phyloP scores from a whole-genome alignment of 176 grass and related monocot species.

The Saccharum officinarum region DNA sequence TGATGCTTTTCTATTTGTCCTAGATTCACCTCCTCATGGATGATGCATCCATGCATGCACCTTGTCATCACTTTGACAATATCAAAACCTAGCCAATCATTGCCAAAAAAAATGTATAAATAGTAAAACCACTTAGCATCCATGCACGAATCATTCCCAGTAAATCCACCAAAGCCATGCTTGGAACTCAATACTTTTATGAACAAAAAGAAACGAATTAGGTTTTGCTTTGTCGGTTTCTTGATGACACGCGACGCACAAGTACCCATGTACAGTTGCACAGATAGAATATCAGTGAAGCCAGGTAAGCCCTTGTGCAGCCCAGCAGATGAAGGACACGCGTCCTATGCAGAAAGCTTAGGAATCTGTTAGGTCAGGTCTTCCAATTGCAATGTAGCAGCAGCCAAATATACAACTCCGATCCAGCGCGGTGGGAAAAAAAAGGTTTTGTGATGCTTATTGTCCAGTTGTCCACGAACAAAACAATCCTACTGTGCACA shows the following conservation, averaged over 20 bases:
- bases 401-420: neutral
- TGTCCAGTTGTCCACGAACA: conserved; percentile 20
- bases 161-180: neutral
- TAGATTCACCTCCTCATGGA: neutral
- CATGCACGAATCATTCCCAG: neutral
- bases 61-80: neutral
- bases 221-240: neutral
- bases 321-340: conserved; percentile 31
- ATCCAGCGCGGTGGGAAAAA: neutral
- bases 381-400: conserved; percentile 18
- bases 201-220: neutral
- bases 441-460: conserved; percentile 10
- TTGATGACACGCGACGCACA: conserved; percentile 17
- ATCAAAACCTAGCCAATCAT: conserved; percentile 33
- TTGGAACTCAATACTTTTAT: neutral
- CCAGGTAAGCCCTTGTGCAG: conserved; percentile 3
- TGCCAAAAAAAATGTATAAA: neutral
- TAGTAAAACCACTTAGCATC: neutral
- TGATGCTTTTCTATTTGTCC: neutral
- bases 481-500: conserved; percentile 31
- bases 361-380: conserved; percentile 42
- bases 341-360: conserved; percentile 35
- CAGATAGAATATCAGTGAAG: conserved; percentile 12
- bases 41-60: neutral
- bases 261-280: neutral